These are phyloP conservation scores for Cordia subcordata DNA, from an alignment of 257 asterid species.

Conservation along the genomic window DNA sequence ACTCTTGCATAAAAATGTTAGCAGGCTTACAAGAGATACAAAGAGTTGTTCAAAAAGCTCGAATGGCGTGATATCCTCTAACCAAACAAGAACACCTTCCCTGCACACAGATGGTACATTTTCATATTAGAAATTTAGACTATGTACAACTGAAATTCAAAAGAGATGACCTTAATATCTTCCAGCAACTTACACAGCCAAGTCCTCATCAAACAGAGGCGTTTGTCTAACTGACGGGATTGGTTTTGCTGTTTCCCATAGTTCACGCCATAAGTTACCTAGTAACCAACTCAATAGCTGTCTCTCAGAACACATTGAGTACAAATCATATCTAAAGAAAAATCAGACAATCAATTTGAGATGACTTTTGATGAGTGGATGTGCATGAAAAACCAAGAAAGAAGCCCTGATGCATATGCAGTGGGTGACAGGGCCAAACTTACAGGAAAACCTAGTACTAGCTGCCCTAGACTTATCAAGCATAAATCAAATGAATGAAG, in stretches of 20 bases:
- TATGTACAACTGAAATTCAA: conserved; percentile 1
- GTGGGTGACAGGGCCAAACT: no score
- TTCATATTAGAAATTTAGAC: conserved; percentile 7
- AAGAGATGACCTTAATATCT: conserved; percentile 1
- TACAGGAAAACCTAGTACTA: no score
- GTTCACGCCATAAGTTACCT: conserved; percentile 99
- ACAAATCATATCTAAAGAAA: no score
- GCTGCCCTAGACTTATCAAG: no score
- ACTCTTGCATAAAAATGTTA: no score
- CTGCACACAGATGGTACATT: conserved; percentile 34
- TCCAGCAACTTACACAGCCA: conserved; percentile 79
- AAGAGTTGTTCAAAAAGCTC: conserved; percentile 90
- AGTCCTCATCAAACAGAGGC: conserved; percentile 95
- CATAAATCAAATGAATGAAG: no score
- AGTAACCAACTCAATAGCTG: conserved; percentile 20
- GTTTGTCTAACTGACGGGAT: conserved; percentile 87
- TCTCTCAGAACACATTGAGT: conserved; percentile 7
- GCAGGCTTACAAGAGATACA: conserved; percentile 64
- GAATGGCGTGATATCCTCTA: conserved; percentile 64
- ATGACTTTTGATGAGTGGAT: no score
- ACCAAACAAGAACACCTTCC: conserved; percentile 74
- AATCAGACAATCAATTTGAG: no score
- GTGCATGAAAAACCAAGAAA: no score
- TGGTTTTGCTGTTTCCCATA: conserved; percentile 96
- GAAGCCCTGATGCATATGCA: no score